Percentiles rank a stretch among this genome's conserved stretches.
These are phyloP conservation scores for Linnemannia zychae DNA, from an alignment of 192 early-diverging fungal genomes.

Conservation along the genomic window DNA sequence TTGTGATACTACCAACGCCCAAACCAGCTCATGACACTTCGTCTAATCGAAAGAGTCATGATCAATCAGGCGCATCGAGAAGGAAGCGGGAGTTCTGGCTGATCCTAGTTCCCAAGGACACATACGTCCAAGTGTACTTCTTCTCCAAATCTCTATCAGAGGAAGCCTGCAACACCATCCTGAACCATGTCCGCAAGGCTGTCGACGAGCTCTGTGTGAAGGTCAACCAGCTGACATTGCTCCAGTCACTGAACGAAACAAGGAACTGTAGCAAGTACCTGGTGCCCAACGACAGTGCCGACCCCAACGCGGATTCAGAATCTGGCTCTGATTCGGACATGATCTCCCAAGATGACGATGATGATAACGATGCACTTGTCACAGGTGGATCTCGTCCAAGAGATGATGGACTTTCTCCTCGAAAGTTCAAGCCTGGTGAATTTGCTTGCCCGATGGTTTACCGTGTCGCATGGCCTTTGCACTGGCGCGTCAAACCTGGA, in stretches of 20 bases:
- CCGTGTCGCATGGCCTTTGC: constrained; percentile 73
- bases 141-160: constrained; percentile 74
- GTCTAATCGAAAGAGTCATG: constrained; percentile 23
- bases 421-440: constrained; percentile 70
- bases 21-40: constrained; percentile 1
- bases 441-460: constrained; percentile 81
- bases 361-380: constrained; percentile 65
- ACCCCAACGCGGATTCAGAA: constrained; percentile 39
- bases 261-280: constrained; percentile 70
- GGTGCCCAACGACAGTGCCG: constrained; percentile 28
- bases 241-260: constrained; percentile 72
- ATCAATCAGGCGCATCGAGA: neutral
- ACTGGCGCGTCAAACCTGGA: constrained; percentile 79
- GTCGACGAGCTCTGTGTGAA: constrained; percentile 72
- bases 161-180: constrained; percentile 65
- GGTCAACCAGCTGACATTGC: constrained; percentile 75
- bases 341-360: constrained; percentile 70
- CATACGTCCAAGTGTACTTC: constrained; percentile 72
- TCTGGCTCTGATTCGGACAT: constrained; percentile 62
- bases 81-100: constrained; percentile 74
- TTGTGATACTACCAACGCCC: constrained; percentile 54
- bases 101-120: constrained; percentile 65
- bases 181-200: constrained; percentile 64
- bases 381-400: constrained; percentile 26
- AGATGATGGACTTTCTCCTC: constrained; percentile 31